A percentile compares a stretch with the other conserved stretches of the same genome.
Conservation (phyloP, 805 yeast species). For the Cyberlindnera bimundalis region DNA sequence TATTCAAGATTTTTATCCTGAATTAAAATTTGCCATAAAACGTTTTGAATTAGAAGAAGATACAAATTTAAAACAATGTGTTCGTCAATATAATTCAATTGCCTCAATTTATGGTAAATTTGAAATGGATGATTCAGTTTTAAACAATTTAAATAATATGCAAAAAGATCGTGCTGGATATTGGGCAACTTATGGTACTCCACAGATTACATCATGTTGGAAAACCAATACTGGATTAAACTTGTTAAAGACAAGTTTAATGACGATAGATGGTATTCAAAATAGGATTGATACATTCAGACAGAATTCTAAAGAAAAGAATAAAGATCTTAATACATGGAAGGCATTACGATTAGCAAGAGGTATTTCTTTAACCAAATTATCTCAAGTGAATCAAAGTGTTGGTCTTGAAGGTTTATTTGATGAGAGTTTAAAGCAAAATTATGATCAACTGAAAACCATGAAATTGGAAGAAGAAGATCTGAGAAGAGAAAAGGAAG, state of each 20-base stretch:
- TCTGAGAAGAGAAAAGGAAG: conserved; percentile 16
- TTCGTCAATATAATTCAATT: conserved; percentile 10
- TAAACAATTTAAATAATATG: conserved; percentile 5
- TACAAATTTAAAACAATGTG: conserved; percentile 6
- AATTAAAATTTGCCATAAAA: neutral
- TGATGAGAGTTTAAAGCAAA: conserved; percentile 24
- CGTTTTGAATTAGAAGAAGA: conserved; percentile 3
- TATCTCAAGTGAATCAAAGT: conserved; percentile 33
- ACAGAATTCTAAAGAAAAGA: neutral
- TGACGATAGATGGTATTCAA: conserved; percentile 7
- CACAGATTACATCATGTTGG: conserved; percentile 34
- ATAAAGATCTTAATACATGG: conserved; percentile 35
- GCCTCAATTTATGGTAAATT: conserved; percentile 3
- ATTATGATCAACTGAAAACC: conserved; percentile 14
- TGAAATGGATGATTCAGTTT: conserved; percentile 5
- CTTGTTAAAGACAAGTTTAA: conserved; percentile 19
- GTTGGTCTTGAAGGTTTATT: conserved; percentile 40
- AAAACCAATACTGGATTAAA: conserved; percentile 38
- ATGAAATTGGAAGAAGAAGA: conserved; percentile 14
- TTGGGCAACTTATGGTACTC: conserved; percentile 26
- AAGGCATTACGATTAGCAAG: conserved; percentile 41
- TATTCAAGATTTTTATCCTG: conserved; percentile 1
- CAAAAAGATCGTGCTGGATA: conserved; percentile 11
- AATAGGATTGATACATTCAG: conserved; percentile 6
- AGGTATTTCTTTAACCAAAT: conserved; percentile 34